phyloP scores from a whole-genome alignment of 495 filamentous ascomycete species.

The Podospora tetraspora region DNA sequence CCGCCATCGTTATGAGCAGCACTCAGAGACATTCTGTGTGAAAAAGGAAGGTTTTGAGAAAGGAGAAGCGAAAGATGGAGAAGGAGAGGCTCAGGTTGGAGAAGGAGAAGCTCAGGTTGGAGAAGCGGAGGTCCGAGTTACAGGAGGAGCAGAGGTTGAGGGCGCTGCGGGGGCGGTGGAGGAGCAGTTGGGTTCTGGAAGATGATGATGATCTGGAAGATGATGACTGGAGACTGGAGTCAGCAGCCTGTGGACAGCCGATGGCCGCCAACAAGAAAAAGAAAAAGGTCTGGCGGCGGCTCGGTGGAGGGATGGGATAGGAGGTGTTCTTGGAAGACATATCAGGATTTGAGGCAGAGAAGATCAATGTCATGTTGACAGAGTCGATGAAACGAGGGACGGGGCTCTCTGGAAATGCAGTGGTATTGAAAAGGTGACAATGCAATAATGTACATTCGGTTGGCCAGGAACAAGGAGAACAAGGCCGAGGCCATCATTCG shows the following conservation, averaged over 20 bases:
- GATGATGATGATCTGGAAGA: no score
- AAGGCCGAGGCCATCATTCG: not conserved
- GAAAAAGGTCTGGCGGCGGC: not conserved
- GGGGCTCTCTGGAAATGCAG: not conserved
- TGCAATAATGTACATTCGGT: not conserved
- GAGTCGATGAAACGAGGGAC: not conserved
- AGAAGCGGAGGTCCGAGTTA: no score
- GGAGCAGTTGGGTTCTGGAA: not conserved
- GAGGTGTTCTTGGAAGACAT: not conserved
- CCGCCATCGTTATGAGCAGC: not conserved
- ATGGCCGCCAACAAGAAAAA: not conserved
- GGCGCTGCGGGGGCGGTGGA: no score
- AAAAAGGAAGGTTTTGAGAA: not conserved
- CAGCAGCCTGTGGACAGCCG: not conserved
- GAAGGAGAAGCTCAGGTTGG: no score
- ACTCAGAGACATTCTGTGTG: not conserved
- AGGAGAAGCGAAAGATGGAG: not conserved
- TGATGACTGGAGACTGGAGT: not conserved
- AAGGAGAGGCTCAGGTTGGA: not conserved
- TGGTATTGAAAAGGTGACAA: not conserved
- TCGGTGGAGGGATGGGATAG: not conserved
- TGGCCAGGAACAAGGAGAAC: not conserved
- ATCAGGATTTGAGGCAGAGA: not conserved
- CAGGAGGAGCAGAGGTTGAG: no score
- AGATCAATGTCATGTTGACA: not conserved